Conservation (phyloP, 441 rosid genomes). For the Gossypium davidsonii region DNA sequence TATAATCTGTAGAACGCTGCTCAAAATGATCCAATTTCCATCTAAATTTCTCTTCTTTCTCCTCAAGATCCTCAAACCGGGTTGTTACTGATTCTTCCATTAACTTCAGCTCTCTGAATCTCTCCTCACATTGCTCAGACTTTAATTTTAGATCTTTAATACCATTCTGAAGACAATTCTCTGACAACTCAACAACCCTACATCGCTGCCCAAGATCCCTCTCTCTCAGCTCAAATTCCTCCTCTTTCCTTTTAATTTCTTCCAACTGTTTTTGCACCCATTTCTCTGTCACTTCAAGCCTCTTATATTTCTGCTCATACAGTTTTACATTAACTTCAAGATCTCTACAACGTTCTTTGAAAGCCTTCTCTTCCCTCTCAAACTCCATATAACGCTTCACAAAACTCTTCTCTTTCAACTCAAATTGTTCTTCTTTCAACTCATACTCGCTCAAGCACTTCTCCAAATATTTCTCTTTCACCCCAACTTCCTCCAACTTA, state of each 20-base stretch:
- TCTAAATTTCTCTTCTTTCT: conserved; percentile 7
- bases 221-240: not conserved
- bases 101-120: not conserved
- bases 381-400: not conserved
- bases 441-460: not conserved
- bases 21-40: not conserved
- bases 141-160: not conserved
- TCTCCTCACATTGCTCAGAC: conserved; percentile 13
- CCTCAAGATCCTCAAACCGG: not conserved
- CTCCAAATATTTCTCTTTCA: too few species aligned
- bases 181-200: not conserved
- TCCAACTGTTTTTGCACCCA: not conserved
- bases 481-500: too few species aligned
- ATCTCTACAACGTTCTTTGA: not conserved
- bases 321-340: not conserved
- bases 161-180: not conserved
- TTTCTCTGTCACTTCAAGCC: not conserved
- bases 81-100: not conserved
- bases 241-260: conserved; percentile 4
- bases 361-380: not conserved
- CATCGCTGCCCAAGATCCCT: not conserved
- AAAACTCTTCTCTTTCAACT: not conserved
- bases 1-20: not conserved
- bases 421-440: not conserved
- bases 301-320: not conserved